Evolutionary conservation across 129 eudicot genomes (phyloP), one percentile per base, ranked within the genome.

Genomic region (Pulicaria dysenterica): DNA sequence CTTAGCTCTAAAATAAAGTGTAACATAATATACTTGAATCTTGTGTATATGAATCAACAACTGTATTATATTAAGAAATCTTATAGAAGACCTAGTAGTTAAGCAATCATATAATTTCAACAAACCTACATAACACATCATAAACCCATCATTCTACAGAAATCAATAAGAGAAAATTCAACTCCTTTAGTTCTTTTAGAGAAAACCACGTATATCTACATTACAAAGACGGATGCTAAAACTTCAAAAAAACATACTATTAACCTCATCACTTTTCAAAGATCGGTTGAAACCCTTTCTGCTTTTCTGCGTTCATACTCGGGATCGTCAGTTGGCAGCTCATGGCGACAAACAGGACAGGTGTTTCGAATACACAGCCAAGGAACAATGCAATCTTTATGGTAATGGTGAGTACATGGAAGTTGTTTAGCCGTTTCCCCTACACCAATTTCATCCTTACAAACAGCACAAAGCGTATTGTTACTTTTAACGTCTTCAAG

Each of bases 311-410:
- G 77, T 80, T 86, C 96, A 59, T 86, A 86, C 42, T 62, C 85
- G 72, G 84, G 80, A 73, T 89, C 92, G 72, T 86, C 92, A 0
- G 96, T 86, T 8, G 85, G 90, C 73, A 84, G 64, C 77, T 89
- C 92, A 75, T 73, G 74, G 15, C 92, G 84, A 86, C 96, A 89
- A 70, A 89, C 92, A 57, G 92, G 96, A 60, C 96, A 86, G 4
- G 96, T 86, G 46, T 89, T 89, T 79, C 86, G 55, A 38, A 86
- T 86, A 14, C 81, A 53, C 31, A 89, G 50, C 96, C 96, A 89
- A 3, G 96, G 88, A 57, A 86, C 39, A 66, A 89, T 89, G 61
- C 92, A 89, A 66, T 89, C 96, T 7, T 72, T 76, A 60, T 86
- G 90, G 75, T 84, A 89, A 17, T 64, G 72, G 66, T 89, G 96